Conservation (phyloP, 495 filamentous ascomycete genomes). For the Trypethelium eluteriae region DNA sequence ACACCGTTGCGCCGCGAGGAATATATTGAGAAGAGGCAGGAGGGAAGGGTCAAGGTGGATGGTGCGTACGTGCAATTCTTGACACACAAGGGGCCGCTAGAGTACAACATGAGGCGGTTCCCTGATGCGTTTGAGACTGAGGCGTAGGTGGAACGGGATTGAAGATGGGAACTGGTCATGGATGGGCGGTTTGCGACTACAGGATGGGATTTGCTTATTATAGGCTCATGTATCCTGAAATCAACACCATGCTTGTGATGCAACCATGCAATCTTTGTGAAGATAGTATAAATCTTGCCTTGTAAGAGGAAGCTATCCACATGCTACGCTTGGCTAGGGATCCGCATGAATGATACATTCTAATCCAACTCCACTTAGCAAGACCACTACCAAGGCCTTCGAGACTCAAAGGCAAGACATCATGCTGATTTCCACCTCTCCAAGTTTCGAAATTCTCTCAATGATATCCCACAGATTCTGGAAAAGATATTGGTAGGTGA, state of each 20-base stretch:
- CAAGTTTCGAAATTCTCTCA: too few species aligned
- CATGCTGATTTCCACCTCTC: too few species aligned
- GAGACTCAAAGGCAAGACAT: too few species aligned
- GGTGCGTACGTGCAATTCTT: slow-evolving; percentile 99
- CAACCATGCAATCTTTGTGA: not conserved
- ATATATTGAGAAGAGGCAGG: slow-evolving; percentile 84
- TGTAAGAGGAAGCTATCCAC: too few species aligned
- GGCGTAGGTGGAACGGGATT: slow-evolving; percentile 24
- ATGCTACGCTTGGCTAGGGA: too few species aligned
- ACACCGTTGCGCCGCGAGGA: slow-evolving; percentile 94
- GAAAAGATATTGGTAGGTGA: too few species aligned
- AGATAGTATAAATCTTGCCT: too few species aligned
- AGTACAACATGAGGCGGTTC: slow-evolving; percentile 84
- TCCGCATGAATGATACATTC: too few species aligned
- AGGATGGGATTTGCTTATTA: not conserved
- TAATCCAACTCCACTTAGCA: too few species aligned
- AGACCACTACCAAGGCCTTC: too few species aligned
- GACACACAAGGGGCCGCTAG: slow-evolving; percentile 75
- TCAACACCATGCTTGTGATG: not conserved
- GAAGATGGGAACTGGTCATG: not conserved
- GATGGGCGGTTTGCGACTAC: not conserved
- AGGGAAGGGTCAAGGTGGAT: slow-evolving; percentile 83
- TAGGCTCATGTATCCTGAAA: not conserved
- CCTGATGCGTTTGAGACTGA: slow-evolving; percentile 68
- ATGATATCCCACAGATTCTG: too few species aligned